phyloP scores from a whole-genome alignment of 371 early-diverging fungal genomes.

The Circinella minor region DNA sequence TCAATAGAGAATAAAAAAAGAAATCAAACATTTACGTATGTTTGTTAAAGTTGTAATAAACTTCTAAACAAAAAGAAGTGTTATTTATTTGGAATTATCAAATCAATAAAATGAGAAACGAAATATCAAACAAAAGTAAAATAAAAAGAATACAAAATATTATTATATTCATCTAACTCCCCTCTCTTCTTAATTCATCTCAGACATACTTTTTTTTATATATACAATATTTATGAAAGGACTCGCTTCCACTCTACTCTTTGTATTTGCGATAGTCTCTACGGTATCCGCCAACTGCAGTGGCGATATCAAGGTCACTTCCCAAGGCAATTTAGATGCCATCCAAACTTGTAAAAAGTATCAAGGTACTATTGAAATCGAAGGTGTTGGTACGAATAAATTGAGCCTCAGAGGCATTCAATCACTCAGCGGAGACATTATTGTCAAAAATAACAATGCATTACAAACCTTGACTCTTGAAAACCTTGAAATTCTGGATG shows the following conservation, averaged over 20 bases:
- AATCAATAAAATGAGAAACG: not conserved
- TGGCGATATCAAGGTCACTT: slow-evolving; percentile 26
- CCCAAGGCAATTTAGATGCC: slow-evolving; percentile 23
- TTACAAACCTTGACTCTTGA: slow-evolving; percentile 10
- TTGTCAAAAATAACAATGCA: slow-evolving; percentile 23
- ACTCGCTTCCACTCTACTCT: not conserved
- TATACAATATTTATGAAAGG: not conserved
- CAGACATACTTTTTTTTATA: not conserved
- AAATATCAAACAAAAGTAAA: not conserved
- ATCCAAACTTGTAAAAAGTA: slow-evolving; percentile 19
- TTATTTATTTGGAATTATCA: not conserved
- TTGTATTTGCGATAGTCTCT: not conserved
- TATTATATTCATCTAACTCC: not conserved
- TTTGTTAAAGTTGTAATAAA: too few relatives aligned
- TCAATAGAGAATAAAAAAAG: too few relatives aligned
- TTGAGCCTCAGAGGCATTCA: slow-evolving; percentile 20
- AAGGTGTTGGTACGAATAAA: slow-evolving; percentile 10
- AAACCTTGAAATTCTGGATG: slow-evolving; percentile 30
- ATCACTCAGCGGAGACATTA: slow-evolving; percentile 21
- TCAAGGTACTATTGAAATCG: slow-evolving; percentile 22
- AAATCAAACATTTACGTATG: too few relatives aligned
- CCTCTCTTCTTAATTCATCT: not conserved
- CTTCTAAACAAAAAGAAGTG: not conserved
- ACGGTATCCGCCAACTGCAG: slow-evolving; percentile 13
- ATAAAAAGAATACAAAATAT: not conserved